These are phyloP conservation scores for Xylaria polymorpha DNA, from an alignment of 2,329 filamentous ascomycete species.

Conservation along the genomic window DNA sequence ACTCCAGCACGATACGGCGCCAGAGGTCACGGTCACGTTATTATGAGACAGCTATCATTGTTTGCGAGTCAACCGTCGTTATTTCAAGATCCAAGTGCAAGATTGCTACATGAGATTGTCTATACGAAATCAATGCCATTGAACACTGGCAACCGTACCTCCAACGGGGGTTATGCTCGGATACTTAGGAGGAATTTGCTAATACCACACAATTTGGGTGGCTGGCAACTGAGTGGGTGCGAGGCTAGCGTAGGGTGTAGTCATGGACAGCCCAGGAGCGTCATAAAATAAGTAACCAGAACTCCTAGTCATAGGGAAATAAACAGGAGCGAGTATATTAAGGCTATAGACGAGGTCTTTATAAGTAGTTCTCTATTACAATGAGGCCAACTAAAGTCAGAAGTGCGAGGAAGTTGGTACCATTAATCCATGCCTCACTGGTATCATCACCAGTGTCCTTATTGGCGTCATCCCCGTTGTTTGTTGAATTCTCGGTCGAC, in stretches of 20 bases:
- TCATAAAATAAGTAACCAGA: constrained; percentile 1
- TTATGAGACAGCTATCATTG: too few species aligned
- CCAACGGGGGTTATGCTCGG: too few species aligned
- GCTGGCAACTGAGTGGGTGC: too few species aligned
- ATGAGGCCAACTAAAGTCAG: constrained; percentile 3
- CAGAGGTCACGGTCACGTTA: too few species aligned
- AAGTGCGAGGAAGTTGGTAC: constrained; percentile 6
- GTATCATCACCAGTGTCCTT: constrained; percentile 10
- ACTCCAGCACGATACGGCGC: too few species aligned
- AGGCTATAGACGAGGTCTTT: not conserved
- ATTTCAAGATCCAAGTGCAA: too few species aligned
- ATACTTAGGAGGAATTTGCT: too few species aligned
- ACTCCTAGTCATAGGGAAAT: not conserved
- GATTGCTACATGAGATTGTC: too few species aligned
- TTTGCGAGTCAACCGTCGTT: too few species aligned
- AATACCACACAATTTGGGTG: too few species aligned
- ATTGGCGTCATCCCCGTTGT: constrained; percentile 6
- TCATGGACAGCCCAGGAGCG: not conserved
- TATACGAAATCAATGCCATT: too few species aligned
- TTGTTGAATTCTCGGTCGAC: constrained; percentile 3
- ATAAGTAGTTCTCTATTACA: constrained; percentile 3
- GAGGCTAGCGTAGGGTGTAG: not conserved
- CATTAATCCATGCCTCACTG: constrained; percentile 13
- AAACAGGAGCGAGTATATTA: not conserved
- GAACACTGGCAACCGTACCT: too few species aligned